A percentile compares a stretch with the other conserved stretches of the same genome.
These are phyloP conservation scores for Mrakia frigida DNA, from an alignment of 768 basidiomycete species.

Conservation along the genomic window DNA sequence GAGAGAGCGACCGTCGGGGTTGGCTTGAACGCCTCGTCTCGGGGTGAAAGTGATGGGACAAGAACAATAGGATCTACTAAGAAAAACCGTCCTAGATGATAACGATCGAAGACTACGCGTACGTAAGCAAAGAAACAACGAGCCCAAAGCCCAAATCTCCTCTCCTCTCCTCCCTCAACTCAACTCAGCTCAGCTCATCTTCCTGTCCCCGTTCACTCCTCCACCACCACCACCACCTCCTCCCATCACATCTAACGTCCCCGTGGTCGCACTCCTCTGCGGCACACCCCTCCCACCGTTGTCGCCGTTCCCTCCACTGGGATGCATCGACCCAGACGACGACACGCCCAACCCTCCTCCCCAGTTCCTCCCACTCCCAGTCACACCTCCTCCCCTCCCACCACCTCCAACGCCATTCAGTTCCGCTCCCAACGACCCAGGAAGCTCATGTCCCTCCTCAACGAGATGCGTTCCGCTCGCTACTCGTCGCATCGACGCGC, in stretches of 20 bases:
- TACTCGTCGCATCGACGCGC: background rate
- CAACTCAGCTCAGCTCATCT: background rate
- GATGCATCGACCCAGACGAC: background rate
- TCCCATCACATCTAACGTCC: background rate
- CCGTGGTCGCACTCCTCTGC: constrained; percentile 4
- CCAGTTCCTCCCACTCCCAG: background rate
- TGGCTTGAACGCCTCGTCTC: too few species aligned
- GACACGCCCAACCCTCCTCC: background rate
- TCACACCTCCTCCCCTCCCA: background rate
- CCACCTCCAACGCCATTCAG: background rate
- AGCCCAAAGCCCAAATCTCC: too few species aligned
- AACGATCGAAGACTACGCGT: too few species aligned
- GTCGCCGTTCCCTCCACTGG: background rate
- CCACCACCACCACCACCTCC: background rate
- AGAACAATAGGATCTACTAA: too few species aligned
- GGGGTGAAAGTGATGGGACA: too few species aligned
- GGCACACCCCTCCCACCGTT: background rate
- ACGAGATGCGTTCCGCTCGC: background rate
- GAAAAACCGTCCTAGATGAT: too few species aligned
- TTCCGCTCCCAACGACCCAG: background rate
- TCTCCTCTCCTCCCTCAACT: too few species aligned
- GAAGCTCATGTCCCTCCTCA: background rate
- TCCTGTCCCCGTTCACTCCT: background rate
- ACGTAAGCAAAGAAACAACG: too few species aligned
- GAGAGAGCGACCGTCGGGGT: too few species aligned